A percentile compares a stretch with the other conserved stretches of the same genome.
These are phyloP conservation scores for Puccinia horiana DNA, from an alignment of 1,284 basidiomycete genomes.

Conservation along the genomic window DNA sequence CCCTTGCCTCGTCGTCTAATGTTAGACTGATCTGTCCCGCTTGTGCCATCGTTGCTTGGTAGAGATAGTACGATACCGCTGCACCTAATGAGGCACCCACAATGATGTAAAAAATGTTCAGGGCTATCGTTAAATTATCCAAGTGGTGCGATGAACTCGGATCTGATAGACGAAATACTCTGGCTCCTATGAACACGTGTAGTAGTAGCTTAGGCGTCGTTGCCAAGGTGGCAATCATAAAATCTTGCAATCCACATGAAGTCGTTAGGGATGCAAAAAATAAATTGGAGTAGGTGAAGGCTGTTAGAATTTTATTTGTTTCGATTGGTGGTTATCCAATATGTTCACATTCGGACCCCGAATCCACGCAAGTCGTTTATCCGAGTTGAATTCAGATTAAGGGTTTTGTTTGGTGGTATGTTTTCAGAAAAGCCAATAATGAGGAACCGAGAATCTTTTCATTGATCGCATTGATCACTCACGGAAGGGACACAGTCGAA, in stretches of 20 bases:
- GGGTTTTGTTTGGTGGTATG: neutral
- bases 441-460: neutral
- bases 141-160: constrained; percentile 9
- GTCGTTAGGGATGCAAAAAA: constrained; percentile 49
- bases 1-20: constrained; percentile 22
- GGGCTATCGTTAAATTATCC: constrained; percentile 21
- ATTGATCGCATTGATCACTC: neutral
- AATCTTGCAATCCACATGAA: constrained; percentile 33
- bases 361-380: neutral
- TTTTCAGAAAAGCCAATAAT: neutral
- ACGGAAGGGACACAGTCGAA: constrained; percentile 49
- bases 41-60: constrained; percentile 40
- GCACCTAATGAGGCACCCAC: constrained; percentile 4
- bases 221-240: constrained; percentile 35
- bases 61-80: constrained; percentile 36
- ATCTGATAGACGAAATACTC: constrained; percentile 43
- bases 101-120: constrained; percentile 44
- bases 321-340: neutral
- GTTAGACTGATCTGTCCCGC: constrained; percentile 40
- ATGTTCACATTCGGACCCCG: neutral
- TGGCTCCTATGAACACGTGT: constrained; percentile 44
- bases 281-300: constrained; percentile 45
- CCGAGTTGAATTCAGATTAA: neutral
- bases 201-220: constrained; percentile 42
- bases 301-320: neutral